These are phyloP conservation scores for Lipomyces yamadae DNA, from an alignment of 805 yeast genomes.

Conservation along the genomic window DNA sequence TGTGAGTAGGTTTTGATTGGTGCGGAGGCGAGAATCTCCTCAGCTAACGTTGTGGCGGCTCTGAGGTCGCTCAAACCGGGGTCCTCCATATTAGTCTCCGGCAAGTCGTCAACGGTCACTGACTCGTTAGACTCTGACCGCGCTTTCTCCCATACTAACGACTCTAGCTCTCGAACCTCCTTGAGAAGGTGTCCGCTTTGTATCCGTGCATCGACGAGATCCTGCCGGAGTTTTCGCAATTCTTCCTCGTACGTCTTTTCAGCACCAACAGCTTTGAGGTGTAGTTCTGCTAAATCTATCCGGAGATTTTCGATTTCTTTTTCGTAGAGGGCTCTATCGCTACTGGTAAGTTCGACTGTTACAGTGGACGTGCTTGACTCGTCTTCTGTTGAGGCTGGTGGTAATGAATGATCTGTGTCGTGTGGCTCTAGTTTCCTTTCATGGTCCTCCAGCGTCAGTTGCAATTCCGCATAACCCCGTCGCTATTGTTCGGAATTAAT, in stretches of 20 bases:
- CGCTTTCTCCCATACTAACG: background rate
- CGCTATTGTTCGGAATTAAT: background rate
- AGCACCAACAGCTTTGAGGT: constrained; percentile 8
- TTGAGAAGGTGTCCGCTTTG: constrained; percentile 12
- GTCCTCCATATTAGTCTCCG: background rate
- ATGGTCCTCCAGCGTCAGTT: background rate
- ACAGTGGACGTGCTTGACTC: background rate
- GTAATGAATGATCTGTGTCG: background rate
- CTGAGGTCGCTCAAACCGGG: background rate
- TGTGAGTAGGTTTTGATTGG: background rate
- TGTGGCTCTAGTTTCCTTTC: background rate
- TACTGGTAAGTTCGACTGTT: background rate
- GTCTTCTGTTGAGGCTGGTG: background rate
- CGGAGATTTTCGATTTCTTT: constrained; percentile 29
- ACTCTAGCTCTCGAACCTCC: constrained; percentile 14
- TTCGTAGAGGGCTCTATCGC: constrained; percentile 10
- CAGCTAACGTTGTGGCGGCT: constrained; percentile 17
- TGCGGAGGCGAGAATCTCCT: constrained; percentile 19
- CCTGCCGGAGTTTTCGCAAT: constrained; percentile 1
- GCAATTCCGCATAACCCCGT: background rate
- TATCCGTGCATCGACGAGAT: constrained; percentile 5
- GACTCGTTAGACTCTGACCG: background rate
- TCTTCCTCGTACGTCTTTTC: constrained; percentile 10
- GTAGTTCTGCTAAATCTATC: constrained; percentile 26
- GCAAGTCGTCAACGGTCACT: background rate